Base-by-base conservation (phyloP, 805 yeast genomes). In the Zygoascus biomembranicola region DNA sequence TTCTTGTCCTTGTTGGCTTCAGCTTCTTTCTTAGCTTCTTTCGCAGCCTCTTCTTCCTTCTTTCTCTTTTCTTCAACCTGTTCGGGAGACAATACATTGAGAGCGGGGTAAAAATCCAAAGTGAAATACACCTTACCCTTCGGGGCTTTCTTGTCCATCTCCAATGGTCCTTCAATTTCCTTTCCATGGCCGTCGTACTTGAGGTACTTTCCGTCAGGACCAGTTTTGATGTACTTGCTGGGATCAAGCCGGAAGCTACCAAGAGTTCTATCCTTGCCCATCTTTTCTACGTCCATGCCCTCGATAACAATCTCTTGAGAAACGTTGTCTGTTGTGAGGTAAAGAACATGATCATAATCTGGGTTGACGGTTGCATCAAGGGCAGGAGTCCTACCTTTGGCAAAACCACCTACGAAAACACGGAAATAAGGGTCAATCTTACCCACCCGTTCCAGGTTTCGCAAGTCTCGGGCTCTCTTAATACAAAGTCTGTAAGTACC, bases 361-460 rank as follows among this genome's bases (percentile, higher is more conserved):
- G 99, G 99, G 58, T 86, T 75, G 61, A 84, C 73, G 0, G 87
- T 82, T 23, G 84, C 79, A 20, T 79, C 82, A 52, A 74, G 67
- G 11, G 87, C 79, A 53, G 79, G 76, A 1, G 97, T 94, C 70
- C 98, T 80, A 19, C 84, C 87, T 66, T 80, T 81, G 59, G 81
- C 81, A 59, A 81, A 75, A 55, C 90, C 90, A 65, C 90, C 90
- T 48, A 89, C 77, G 64, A 88, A 70, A 14, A 92, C 73, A 63
- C 95, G 81, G 8, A 82, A 81, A 65, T 92, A 94, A 45, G 99
- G 99, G 69, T 94, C 98, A 65, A 90, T 81, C 62, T 82, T 87
- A 56, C 98, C 98, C 55, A 94, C 76, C 52, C 80, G 85, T 68
- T 92, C 97, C 69, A 90, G 76, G 69, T 94, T 92, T 55, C 85